These are phyloP conservation scores for Petunia hybrid DNA, from an alignment of 305 asterid species.

Conservation along the genomic window DNA sequence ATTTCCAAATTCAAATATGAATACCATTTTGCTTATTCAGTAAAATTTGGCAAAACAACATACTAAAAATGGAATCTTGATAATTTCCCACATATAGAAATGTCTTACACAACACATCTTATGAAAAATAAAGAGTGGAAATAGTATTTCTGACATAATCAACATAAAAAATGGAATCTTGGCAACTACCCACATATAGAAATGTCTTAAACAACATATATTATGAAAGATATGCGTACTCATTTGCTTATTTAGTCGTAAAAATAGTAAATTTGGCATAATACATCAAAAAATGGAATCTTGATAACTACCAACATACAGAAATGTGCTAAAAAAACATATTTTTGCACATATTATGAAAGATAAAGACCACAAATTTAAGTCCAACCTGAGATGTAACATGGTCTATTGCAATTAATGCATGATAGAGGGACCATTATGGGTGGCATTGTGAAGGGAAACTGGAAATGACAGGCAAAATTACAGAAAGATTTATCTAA, in stretches of 20 bases:
- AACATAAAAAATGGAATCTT: no score
- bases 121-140: not conserved
- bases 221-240: not conserved
- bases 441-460: not conserved
- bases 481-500: not conserved
- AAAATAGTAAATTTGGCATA: not conserved
- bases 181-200: no score
- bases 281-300: constrained; percentile 3
- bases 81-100: constrained; percentile 8
- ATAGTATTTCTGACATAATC: no score
- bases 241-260: constrained; percentile 24
- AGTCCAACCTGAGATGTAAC: constrained; percentile 23
- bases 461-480: constrained; percentile 3
- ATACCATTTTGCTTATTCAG: constrained; percentile 19
- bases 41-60: not conserved
- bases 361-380: not conserved
- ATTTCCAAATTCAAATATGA: constrained; percentile 1
- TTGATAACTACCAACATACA: constrained; percentile 21
- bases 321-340: not conserved
- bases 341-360: not conserved
- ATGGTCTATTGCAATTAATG: not conserved
- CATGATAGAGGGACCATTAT: constrained; percentile 21
- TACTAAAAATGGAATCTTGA: constrained; percentile 15
- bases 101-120: not conserved
- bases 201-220: no score